Conservation (phyloP, 306 rosid genomes). For the Casuarina equisetifolia region DNA sequence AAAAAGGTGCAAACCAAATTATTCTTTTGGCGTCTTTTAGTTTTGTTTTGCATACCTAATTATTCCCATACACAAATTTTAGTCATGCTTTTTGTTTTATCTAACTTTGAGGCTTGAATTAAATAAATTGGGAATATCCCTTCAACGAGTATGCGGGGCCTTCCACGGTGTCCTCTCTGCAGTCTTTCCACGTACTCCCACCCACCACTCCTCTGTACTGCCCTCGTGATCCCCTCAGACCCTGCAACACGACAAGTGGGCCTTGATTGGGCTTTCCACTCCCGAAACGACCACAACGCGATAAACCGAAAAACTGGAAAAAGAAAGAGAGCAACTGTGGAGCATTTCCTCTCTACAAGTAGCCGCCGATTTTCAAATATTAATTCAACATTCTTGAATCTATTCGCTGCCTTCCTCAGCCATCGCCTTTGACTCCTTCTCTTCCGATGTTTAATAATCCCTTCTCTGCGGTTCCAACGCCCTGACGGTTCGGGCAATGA, state of each 20-base stretch:
- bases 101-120: no score
- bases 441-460: no score
- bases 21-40: no score
- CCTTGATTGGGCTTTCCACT: slow-evolving; percentile 2
- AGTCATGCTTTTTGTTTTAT: no score
- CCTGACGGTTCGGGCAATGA: slow-evolving; percentile 31
- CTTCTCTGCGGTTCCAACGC: background rate
- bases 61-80: no score
- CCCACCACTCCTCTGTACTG: background rate
- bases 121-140: background rate
- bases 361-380: no score
- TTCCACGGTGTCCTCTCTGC: background rate
- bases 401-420: background rate
- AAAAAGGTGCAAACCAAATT: no score
- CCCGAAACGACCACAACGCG: background rate
- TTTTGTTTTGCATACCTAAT: no score
- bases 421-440: slow-evolving; percentile 26
- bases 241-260: background rate
- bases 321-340: background rate
- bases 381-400: background rate
- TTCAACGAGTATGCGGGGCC: background rate
- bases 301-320: background rate
- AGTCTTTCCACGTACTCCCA: background rate
- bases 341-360: background rate
- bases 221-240: slow-evolving; percentile 36